A percentile compares a stretch with the other conserved stretches of the same genome.
Conservation (phyloP, 331 rosid species). For the Arachis monticola region DNA sequence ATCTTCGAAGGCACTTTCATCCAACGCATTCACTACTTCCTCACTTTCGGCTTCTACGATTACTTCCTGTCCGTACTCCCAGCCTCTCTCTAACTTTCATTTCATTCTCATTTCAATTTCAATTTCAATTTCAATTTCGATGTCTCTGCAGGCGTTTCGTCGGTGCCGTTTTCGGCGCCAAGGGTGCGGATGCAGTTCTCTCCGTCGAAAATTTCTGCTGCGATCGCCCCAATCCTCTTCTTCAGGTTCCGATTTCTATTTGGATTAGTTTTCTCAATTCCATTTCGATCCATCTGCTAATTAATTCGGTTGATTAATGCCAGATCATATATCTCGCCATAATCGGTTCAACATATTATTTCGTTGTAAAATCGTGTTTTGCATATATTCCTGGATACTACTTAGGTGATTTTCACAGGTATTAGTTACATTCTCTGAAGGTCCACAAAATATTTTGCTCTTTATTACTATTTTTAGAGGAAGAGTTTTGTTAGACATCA, state of each 20-base stretch:
- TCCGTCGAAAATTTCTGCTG: conserved; percentile 81
- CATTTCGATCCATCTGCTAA: neutral
- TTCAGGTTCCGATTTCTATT: conserved; percentile 60
- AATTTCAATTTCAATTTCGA: neutral
- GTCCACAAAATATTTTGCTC: conserved; percentile 1
- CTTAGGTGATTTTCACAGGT: conserved; percentile 82
- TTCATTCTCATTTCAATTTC: neutral
- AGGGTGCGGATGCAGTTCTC: conserved; percentile 62
- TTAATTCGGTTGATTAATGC: conserved; percentile 19
- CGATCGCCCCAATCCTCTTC: conserved; percentile 88
- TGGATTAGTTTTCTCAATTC: neutral
- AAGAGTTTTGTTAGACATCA: conserved; percentile 41
- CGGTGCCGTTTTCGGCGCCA: conserved; percentile 68
- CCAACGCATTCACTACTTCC: conserved; percentile 68
- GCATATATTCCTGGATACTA: conserved; percentile 80
- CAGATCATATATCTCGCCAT: conserved; percentile 74
- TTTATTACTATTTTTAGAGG: neutral
- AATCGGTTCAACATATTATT: conserved; percentile 64
- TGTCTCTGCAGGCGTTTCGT: conserved; percentile 65
- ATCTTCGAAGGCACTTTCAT: conserved; percentile 91
- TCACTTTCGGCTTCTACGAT: conserved; percentile 85
- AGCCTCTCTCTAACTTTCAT: neutral
- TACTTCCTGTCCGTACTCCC: conserved; percentile 62
- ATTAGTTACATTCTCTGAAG: neutral
- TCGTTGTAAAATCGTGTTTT: conserved; percentile 59